Conservation (phyloP, 2,329 filamentous ascomycete species). For the Curvularia hawaiiensis region DNA sequence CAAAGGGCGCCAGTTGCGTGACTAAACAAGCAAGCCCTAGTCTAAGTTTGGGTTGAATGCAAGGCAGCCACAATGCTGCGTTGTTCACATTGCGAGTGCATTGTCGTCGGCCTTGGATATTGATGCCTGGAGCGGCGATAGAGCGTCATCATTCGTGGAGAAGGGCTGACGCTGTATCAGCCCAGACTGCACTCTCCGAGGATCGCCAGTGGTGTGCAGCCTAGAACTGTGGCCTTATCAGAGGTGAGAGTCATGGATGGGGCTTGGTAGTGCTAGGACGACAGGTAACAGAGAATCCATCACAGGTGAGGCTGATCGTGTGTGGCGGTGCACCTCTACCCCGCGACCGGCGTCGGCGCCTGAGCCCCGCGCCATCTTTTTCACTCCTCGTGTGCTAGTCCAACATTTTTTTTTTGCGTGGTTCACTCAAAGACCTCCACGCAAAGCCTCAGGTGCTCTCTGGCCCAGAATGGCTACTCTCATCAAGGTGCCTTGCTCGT, state of each 20-base stretch:
- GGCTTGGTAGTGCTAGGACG: background rate
- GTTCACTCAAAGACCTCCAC: slow-evolving; percentile 12
- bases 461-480: slow-evolving; percentile 51
- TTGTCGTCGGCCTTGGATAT: background rate
- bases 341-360: slow-evolving; percentile 19
- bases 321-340: slow-evolving; percentile 13
- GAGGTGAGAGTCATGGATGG: background rate
- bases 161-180: background rate
- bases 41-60: background rate
- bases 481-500: slow-evolving; percentile 88
- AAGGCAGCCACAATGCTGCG: slow-evolving; percentile 7
- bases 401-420: slow-evolving; percentile 12
- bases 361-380: slow-evolving; percentile 19
- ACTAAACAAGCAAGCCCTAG: background rate
- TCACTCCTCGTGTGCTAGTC: slow-evolving; percentile 8
- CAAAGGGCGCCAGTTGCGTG: background rate
- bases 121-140: slow-evolving; percentile 1
- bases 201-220: background rate
- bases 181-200: background rate
- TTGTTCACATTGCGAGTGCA: background rate
- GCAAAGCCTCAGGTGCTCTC: slow-evolving; percentile 15
- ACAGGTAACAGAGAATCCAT: background rate
- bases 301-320: background rate
- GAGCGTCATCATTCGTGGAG: background rate
- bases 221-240: background rate